These are phyloP conservation scores for Sclerotinia minor DNA, from an alignment of 2,329 filamentous ascomycete genomes.

Conservation along the genomic window DNA sequence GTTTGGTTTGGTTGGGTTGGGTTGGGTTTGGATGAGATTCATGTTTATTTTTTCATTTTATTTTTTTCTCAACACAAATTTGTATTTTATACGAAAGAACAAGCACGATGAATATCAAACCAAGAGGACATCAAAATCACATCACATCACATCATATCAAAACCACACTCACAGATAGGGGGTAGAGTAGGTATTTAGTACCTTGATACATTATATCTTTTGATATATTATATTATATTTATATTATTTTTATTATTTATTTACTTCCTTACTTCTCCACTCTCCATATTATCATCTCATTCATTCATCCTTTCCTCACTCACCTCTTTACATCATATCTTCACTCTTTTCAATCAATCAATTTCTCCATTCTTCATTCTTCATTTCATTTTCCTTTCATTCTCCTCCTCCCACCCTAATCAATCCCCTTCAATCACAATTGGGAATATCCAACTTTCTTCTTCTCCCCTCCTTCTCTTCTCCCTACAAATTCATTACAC, in stretches of 20 bases:
- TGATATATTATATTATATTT: too few relatives aligned
- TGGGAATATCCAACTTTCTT: neutral
- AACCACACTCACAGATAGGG: neutral
- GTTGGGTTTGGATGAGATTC: neutral
- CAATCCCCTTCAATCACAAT: neutral
- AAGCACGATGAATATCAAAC: too few relatives aligned
- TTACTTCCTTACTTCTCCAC: neutral
- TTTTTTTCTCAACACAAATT: too few relatives aligned
- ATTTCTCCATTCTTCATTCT: neutral
- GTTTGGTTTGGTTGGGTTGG: too few relatives aligned
- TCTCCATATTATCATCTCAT: neutral
- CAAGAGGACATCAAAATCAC: too few relatives aligned
- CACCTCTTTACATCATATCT: neutral
- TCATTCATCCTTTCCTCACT: neutral
- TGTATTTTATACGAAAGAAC: neutral
- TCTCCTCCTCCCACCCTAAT: neutral
- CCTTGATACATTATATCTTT: neutral
- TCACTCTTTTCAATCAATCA: neutral
- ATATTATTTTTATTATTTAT: neutral
- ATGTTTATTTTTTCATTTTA: neutral
- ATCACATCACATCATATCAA: too few relatives aligned
- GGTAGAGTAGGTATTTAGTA: neutral
- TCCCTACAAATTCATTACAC: neutral
- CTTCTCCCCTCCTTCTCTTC: neutral
- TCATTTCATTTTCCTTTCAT: too few relatives aligned